Percentiles rank a stretch among this genome's conserved stretches.
These are phyloP conservation scores for Kurtzmaniella cleridarum DNA, from an alignment of 805 yeast species.

Conservation along the genomic window DNA sequence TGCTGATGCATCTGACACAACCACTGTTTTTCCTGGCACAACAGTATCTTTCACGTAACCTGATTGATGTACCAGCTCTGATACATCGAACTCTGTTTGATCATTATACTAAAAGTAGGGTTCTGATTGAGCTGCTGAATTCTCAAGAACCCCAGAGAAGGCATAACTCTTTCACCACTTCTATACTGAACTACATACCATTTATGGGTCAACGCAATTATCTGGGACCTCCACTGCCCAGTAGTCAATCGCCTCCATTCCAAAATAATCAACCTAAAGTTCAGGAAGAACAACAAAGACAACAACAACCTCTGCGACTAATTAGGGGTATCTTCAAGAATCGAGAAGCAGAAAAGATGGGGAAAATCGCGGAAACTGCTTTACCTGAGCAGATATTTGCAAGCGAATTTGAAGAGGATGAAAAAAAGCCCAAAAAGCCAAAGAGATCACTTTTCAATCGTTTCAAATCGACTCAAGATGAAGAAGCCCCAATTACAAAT, in stretches of 20 bases:
- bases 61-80: constrained; percentile 27
- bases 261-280: constrained; percentile 3
- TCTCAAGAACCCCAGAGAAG: too few species aligned
- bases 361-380: neutral
- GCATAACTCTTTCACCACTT: constrained; percentile 17
- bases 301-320: constrained; percentile 1
- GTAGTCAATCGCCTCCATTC: constrained; percentile 9
- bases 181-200: constrained; percentile 36
- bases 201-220: constrained; percentile 32
- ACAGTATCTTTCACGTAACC: constrained; percentile 32
- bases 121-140: constrained; percentile 18
- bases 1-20: constrained; percentile 36
- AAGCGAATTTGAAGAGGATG: neutral
- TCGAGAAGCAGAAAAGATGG: constrained; percentile 1
- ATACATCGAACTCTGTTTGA: constrained; percentile 29
- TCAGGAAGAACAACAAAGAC: constrained; percentile 2
- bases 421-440: constrained; percentile 26
- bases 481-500: constrained; percentile 12
- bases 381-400: neutral
- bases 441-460: constrained; percentile 35
- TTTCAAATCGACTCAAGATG: constrained; percentile 20
- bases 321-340: constrained; percentile 14
- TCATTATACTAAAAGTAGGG: constrained; percentile 21
- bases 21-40: constrained; percentile 41
- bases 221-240: constrained; percentile 8